Evolutionary conservation across 75 land plant species (phyloP).

Genomic region (Pinus albicaulis): DNA sequence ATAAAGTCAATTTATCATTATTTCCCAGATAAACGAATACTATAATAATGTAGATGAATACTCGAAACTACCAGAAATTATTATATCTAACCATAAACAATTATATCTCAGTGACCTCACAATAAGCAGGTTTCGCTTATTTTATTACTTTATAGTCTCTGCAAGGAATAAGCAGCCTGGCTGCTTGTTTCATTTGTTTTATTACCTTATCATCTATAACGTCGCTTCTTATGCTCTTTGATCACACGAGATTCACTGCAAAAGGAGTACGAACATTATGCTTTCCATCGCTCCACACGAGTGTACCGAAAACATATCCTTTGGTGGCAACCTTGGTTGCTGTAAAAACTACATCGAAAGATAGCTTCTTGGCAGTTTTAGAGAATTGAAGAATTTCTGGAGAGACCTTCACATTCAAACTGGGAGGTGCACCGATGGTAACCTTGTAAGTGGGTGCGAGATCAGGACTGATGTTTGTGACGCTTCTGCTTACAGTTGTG

Average conservation of each 20-base stretch:
- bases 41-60: too few relatives aligned
- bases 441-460: conserved; percentile 42
- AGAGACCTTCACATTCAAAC: conserved; percentile 33
- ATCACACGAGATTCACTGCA: conserved; percentile 17
- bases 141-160: too few relatives aligned
- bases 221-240: background rate
- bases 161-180: too few relatives aligned
- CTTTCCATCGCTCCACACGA: conserved; percentile 55
- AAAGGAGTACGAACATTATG: conserved; percentile 58
- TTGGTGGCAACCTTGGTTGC: conserved; percentile 1
- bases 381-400: conserved; percentile 50
- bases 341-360: conserved; percentile 41
- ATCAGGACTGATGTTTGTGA: conserved; percentile 49
- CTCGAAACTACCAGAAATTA: too few relatives aligned
- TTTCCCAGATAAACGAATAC: too few relatives aligned
- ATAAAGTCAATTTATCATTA: too few relatives aligned
- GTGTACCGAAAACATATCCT: conserved; percentile 44
- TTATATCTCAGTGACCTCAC: too few relatives aligned
- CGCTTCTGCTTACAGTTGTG: conserved; percentile 37
- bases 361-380: conserved; percentile 18
- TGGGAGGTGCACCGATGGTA: conserved; percentile 28
- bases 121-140: too few relatives aligned
- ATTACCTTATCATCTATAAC: too few relatives aligned
- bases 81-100: too few relatives aligned
- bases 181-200: too few relatives aligned